A percentile compares a stretch with the other conserved stretches of the same genome.
Evolutionary conservation across 441 rosid genomes (phyloP).

Genomic region (Rhodomyrtus psidioides): DNA sequence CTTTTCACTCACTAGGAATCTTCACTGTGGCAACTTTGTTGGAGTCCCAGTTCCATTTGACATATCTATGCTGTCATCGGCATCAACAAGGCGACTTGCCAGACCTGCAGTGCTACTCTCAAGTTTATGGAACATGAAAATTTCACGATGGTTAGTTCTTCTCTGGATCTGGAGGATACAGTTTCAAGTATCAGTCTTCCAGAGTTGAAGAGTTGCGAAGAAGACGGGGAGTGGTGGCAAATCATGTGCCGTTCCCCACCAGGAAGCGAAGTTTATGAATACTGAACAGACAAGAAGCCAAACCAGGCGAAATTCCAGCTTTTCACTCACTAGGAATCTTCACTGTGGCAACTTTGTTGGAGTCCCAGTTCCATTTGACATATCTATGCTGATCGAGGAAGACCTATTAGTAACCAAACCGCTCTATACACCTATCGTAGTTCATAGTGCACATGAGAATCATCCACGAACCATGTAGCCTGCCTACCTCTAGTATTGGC

Average conservation of each 20-base stretch:
- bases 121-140: background rate
- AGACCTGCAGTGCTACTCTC: background rate
- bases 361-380: too few relatives aligned
- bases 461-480: conserved; percentile 4
- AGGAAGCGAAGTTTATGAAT: too few relatives aligned
- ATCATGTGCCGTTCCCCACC: background rate
- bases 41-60: too few relatives aligned
- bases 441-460: background rate
- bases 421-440: too few relatives aligned
- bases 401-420: too few relatives aligned
- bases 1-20: conserved; percentile 3
- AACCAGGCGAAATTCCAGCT: too few relatives aligned
- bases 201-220: background rate
- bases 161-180: background rate
- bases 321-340: conserved; percentile 8
- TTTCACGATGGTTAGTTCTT: background rate
- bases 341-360: conserved; percentile 30
- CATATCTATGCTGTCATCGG: too few relatives aligned
- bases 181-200: background rate
- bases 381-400: too few relatives aligned
- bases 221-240: background rate
- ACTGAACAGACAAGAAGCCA: too few relatives aligned
- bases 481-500: conserved; percentile 1
- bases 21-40: conserved; percentile 33
- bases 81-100: background rate